phyloP scores from a whole-genome alignment of 495 filamentous ascomycete genomes.

The Daldinia decipiens region DNA sequence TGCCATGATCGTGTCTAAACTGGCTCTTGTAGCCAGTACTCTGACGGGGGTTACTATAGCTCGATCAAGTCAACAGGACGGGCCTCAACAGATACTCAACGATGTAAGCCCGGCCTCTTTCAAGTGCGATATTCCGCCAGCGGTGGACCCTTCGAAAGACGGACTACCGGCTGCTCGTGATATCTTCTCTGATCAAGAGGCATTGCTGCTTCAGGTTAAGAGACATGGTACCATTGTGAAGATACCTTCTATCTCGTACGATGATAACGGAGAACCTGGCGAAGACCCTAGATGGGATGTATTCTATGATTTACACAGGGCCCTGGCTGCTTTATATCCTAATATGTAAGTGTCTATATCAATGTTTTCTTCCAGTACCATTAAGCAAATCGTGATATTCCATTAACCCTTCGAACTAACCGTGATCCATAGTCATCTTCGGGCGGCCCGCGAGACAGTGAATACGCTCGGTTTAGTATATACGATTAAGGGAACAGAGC shows the following conservation, averaged over 20 bases:
- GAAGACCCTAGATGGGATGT: constrained; percentile 52
- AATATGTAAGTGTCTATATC: constrained; percentile 42
- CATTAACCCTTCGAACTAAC: constrained; percentile 6
- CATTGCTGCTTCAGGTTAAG: constrained; percentile 50
- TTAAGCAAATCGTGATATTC: background rate
- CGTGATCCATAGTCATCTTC: constrained; percentile 44
- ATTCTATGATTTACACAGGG: constrained; percentile 49
- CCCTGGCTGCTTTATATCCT: constrained; percentile 49
- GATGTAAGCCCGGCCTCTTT: constrained; percentile 12
- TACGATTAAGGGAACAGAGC: constrained; percentile 65
- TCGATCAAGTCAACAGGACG: constrained; percentile 27
- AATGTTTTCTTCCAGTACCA: background rate
- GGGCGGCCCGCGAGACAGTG: constrained; percentile 60
- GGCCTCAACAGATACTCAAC: constrained; percentile 18
- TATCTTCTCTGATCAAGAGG: constrained; percentile 46
- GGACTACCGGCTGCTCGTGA: constrained; percentile 48
- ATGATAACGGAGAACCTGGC: constrained; percentile 50
- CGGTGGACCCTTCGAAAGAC: constrained; percentile 46
- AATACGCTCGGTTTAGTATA: constrained; percentile 70
- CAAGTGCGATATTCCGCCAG: constrained; percentile 47
- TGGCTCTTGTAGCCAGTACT: constrained; percentile 39
- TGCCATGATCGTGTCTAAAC: constrained; percentile 32
- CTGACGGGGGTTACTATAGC: constrained; percentile 28
- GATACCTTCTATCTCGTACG: constrained; percentile 50
- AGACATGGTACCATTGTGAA: constrained; percentile 50